Evolutionary conservation across 352 stramenopile genomes (phyloP).

Genomic region (Thalassiosira delicatula): DNA sequence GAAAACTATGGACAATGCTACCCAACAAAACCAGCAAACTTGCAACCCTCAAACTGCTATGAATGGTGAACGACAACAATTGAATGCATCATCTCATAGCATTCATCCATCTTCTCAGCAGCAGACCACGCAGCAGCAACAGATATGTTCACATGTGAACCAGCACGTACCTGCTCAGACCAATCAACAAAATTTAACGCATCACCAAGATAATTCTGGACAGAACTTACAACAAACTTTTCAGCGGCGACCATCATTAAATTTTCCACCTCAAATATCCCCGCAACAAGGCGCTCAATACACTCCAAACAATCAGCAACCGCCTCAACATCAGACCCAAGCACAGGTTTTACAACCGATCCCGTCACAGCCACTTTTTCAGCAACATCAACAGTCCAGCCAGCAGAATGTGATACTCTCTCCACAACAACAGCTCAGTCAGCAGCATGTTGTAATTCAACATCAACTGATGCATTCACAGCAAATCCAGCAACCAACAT

Average conservation of each 20-base stretch:
- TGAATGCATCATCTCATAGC: background rate
- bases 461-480: slow-evolving; percentile 16
- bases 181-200: slow-evolving; percentile 4
- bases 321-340: background rate
- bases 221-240: slow-evolving; percentile 1
- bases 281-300: background rate
- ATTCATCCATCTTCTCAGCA: slow-evolving; percentile 17
- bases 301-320: background rate
- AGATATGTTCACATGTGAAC: background rate
- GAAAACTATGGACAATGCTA: no score
- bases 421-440: slow-evolving; percentile 15
- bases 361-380: slow-evolving; percentile 10
- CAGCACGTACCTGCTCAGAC: background rate
- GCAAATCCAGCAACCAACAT: slow-evolving; percentile 11
- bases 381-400: background rate
- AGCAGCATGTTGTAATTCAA: slow-evolving; percentile 27
- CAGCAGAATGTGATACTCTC: slow-evolving; percentile 13
- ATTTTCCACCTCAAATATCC: slow-evolving; percentile 1
- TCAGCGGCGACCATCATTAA: background rate
- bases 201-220: background rate
- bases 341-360: slow-evolving; percentile 6
- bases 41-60: background rate
- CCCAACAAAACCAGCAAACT: slow-evolving; percentile 9
- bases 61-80: background rate
- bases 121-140: slow-evolving; percentile 1